A percentile compares a stretch with the other conserved stretches of the same genome.
Conservation (phyloP, 495 filamentous ascomycete genomes). For the Aspergillus indologenus region DNA sequence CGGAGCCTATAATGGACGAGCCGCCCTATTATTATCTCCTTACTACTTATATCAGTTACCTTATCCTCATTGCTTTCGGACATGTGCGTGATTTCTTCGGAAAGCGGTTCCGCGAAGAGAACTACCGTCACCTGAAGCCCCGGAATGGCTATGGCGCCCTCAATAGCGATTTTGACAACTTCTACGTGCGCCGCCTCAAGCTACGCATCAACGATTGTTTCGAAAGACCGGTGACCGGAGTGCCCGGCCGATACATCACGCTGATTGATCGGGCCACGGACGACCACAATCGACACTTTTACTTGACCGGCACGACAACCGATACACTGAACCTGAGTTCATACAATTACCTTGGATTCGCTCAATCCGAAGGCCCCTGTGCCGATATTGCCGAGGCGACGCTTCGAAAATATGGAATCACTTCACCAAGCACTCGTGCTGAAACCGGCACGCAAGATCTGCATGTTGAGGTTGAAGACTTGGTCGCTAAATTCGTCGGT, state of each 20-base stretch:
- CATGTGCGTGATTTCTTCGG: slow-evolving; percentile 97
- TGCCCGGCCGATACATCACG: slow-evolving; percentile 91
- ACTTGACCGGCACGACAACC: slow-evolving; percentile 84
- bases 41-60: slow-evolving; percentile 95
- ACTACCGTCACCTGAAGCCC: slow-evolving; percentile 79
- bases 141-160: slow-evolving; percentile 91
- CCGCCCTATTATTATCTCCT: slow-evolving; percentile 95
- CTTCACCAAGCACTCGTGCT: slow-evolving; percentile 70
- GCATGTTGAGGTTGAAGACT: slow-evolving; percentile 79
- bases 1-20: slow-evolving; percentile 86
- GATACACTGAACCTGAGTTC: slow-evolving; percentile 98
- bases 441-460: slow-evolving; percentile 89
- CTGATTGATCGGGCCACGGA: slow-evolving; percentile 82
- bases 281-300: slow-evolving; percentile 85
- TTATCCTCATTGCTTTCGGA: slow-evolving; percentile 92
- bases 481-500: slow-evolving; percentile 86
- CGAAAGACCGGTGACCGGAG: slow-evolving; percentile 83
- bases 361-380: slow-evolving; percentile 95
- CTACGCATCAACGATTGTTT: slow-evolving; percentile 96
- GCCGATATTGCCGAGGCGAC: slow-evolving; percentile 88
- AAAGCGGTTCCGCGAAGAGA: slow-evolving; percentile 81
- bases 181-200: slow-evolving; percentile 91
- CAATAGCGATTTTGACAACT: slow-evolving; percentile 98
- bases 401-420: slow-evolving; percentile 80
- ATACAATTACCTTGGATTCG: slow-evolving; percentile 98